phyloP scores from a whole-genome alignment of 2,329 filamentous ascomycete genomes.

The Trichoderma arundinaceum region DNA sequence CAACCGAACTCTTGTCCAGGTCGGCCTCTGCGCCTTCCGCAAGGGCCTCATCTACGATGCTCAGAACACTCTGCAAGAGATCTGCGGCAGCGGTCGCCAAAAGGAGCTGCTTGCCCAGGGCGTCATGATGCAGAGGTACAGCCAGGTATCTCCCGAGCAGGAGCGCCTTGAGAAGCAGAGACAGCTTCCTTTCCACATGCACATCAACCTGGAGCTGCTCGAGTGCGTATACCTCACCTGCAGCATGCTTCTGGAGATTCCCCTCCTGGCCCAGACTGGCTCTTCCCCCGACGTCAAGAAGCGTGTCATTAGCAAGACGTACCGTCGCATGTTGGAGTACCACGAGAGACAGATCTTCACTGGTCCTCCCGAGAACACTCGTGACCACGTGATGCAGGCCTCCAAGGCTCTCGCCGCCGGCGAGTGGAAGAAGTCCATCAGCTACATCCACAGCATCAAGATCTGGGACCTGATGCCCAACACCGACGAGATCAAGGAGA shows the following conservation, averaged over 20 bases:
- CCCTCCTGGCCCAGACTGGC: constrained; percentile 92
- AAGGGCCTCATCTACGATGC: constrained; percentile 96
- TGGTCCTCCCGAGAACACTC: constrained; percentile 96
- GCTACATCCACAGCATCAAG: constrained; percentile 97
- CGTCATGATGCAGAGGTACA: constrained; percentile 97
- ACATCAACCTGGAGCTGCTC: constrained; percentile 98
- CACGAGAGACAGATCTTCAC: constrained; percentile 99
- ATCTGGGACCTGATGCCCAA: constrained; percentile 99
- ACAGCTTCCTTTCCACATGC: constrained; percentile 99
- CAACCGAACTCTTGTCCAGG: constrained; percentile 97
- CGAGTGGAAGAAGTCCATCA: constrained; percentile 96
- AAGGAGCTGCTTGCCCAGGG: constrained; percentile 98
- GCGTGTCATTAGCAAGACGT: constrained; percentile 98
- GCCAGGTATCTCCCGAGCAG: constrained; percentile 94
- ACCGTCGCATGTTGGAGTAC: constrained; percentile 98
- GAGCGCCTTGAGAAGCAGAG: constrained; percentile 96
- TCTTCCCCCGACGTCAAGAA: constrained; percentile 97
- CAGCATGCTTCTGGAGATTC: constrained; percentile 99
- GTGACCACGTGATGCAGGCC: constrained; percentile 98
- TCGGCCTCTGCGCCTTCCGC: constrained; percentile 97
- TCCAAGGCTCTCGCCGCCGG: constrained; percentile 95
- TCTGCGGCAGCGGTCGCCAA: constrained; percentile 94
- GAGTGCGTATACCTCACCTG: constrained; percentile 99
- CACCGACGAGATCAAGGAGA: constrained; percentile 89
- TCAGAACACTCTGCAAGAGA: constrained; percentile 96